Conservation (phyloP, 768 basidiomycete genomes). For the Tremella mesenterica region DNA sequence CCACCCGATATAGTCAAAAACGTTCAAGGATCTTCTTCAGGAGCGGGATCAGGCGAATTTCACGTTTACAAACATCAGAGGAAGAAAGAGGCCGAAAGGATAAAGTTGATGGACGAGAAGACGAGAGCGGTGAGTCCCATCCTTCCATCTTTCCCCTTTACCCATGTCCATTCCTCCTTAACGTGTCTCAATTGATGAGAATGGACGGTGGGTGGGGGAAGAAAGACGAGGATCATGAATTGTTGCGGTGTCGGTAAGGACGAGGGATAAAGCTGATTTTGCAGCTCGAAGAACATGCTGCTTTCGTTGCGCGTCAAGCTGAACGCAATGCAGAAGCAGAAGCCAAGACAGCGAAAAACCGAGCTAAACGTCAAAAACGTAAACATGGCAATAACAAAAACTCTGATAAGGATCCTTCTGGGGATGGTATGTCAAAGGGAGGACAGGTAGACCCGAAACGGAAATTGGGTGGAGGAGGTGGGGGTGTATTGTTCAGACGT, state of each 20-base stretch:
- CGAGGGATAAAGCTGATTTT: background rate
- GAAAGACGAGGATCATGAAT: too few relatives aligned
- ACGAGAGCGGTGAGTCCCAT: conserved; percentile 58
- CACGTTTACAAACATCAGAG: conserved; percentile 96
- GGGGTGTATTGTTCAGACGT: conserved; percentile 54
- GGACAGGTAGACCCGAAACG: conserved; percentile 52
- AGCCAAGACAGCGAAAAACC: conserved; percentile 88
- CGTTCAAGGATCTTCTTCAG: conserved; percentile 93
- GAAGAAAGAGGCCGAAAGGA: conserved; percentile 85
- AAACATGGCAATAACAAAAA: conserved; percentile 57
- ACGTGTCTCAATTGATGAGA: too few relatives aligned
- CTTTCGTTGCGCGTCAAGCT: conserved; percentile 65
- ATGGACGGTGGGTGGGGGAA: too few relatives aligned
- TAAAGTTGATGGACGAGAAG: conserved; percentile 81
- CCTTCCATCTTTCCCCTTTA: background rate
- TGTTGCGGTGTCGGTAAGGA: too few relatives aligned
- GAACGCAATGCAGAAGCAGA: conserved; percentile 65
- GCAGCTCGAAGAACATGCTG: conserved; percentile 59
- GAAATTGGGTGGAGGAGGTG: conserved; percentile 52
- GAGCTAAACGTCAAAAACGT: conserved; percentile 87
- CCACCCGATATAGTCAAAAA: conserved; percentile 84
- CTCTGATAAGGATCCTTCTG: conserved; percentile 8
- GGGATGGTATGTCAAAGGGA: conserved; percentile 50
- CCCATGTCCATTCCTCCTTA: background rate
- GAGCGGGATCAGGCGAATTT: conserved; percentile 94